Base-by-base conservation (phyloP, 352 stramenopile genomes). In the Phytophthora capsici region DNA sequence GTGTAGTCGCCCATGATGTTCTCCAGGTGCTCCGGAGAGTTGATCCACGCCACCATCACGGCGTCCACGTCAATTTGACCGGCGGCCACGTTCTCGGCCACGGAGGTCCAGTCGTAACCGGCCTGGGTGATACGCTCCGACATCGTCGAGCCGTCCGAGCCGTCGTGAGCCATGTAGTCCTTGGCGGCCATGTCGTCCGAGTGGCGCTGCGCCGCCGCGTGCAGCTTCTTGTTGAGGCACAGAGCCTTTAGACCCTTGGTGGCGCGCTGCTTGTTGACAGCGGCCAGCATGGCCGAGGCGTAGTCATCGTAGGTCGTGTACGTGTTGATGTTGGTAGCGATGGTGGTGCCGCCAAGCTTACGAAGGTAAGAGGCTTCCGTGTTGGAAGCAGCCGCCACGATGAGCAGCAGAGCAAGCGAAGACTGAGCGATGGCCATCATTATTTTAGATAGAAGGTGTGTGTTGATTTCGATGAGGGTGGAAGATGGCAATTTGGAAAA, bases 111-210 rank as follows among this genome's bases (percentile, higher is more conserved):
- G 19, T 75, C 57, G 62, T 83, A 89, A 0, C 73, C 67, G 28
- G 78, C 49, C 9, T 53, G 22, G 10, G 64, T 80, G 41, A 89
- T 72, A 6, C 80, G 80, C 22, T 69, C 10, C 10, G 36, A 54
- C 65, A 82, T 75, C 0, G 58, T 77, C 25, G 72, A 84, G 0
- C 80, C 77, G 46, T 73, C 63, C 19, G 69, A 71, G 22, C 77
- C 75, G 0, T 57, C 73, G 70, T 89, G 80, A 34, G 46, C 68
- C 73, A 86, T 82, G 37, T 67, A 86, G 63, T 83, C 62, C 34
- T 82, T 75, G 2, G 40, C 61, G 19, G 80, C 80, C 67, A 77
- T 73, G 61, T 88, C 80, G 17, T 78, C 44, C 17, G 71, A 82
- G 49, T 69, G 68, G 30, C 51, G 25, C 50, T 73, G 50, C 1